Evolutionary conservation across 2,329 filamentous ascomycete species (phyloP).

Genomic region (Fusarium zealandicum): DNA sequence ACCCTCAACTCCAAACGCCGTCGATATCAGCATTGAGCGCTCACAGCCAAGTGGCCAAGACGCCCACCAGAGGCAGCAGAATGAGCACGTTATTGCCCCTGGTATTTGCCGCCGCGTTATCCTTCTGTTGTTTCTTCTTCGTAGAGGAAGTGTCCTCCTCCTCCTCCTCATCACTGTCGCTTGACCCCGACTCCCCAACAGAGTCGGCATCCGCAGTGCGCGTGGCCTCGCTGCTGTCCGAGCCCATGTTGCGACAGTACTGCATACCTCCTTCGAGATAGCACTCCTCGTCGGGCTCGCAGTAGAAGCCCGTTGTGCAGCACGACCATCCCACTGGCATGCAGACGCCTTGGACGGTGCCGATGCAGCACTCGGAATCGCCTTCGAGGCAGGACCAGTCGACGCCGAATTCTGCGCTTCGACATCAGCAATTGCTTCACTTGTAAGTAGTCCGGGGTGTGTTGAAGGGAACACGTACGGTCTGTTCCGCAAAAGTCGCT

Average conservation of each 20-base stretch:
- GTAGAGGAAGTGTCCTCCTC: background rate
- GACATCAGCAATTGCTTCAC: too few species aligned
- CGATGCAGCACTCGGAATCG: constrained; percentile 25
- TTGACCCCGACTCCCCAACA: constrained; percentile 9
- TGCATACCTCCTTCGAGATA: constrained; percentile 6
- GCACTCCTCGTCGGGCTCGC: constrained; percentile 21
- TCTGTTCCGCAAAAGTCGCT: constrained; percentile 18
- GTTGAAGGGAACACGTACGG: background rate
- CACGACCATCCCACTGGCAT: constrained; percentile 29
- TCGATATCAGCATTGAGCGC: background rate
- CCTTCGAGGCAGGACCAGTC: constrained; percentile 17
- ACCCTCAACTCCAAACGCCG: background rate
- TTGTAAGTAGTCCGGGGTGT: background rate
- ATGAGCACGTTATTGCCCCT: constrained; percentile 1
- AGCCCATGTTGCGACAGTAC: constrained; percentile 9
- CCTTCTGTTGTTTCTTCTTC: background rate
- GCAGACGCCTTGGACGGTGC: constrained; percentile 22
- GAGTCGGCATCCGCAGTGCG: constrained; percentile 5
- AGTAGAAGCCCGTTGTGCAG: constrained; percentile 31
- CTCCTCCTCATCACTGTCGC: background rate
- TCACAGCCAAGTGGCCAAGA: constrained; percentile 14
- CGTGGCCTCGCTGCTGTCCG: constrained; percentile 1
- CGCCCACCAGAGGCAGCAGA: constrained; percentile 12
- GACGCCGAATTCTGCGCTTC: constrained; percentile 8
- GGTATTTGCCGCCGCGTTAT: background rate